Evolutionary conservation across 306 rosid species (phyloP), one percentile per base, ranked within the genome.

Genomic region (Inga laurina): DNA sequence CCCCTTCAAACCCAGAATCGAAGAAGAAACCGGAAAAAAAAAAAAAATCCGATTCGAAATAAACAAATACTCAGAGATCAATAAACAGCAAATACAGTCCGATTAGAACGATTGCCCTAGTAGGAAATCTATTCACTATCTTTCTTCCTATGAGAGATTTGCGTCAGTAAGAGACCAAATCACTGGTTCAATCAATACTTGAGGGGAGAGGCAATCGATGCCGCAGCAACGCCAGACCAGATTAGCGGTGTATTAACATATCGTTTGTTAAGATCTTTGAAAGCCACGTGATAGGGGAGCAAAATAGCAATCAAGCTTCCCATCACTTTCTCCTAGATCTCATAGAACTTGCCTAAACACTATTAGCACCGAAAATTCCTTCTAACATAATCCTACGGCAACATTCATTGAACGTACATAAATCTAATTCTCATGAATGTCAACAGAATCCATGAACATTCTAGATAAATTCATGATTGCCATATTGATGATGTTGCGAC

Each of bases 1-100:
- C 72, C 41, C 83, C 78, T 44, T 19, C 86, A 52, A 79, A 85
- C 92, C 95, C 90, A 83, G 80, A 83, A 79, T 79, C 66, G 67
- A 43, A 43, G 0, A 3, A 69, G n/a, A 37, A 37, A 2, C 21
- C 8, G 18, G 18, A 27, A 27, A 27, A 52, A 5, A 16, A 83
- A 85, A 69, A 15, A 2, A 74, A 74, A 76, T 85, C 82, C 15
- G 72, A 74, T 54, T 72, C 57, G 51, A 80, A 74, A 34, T 67
- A 81, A 52, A 77, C n/a, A 27, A 69, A 51, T 43, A 80, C 90
- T 84, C 85, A 80, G 90, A 83, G 90, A 88, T 85, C 82, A 10
- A 76, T 67, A 73, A 80, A 80, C 69, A 81, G n/a, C 7, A 11
- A 34, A 54, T 15, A 2, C 46, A 64, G 37, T 27, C 44, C 32